Conservation (phyloP, 352 stramenopile genomes). For the Hyaloperonospora arabidopsidis region DNA sequence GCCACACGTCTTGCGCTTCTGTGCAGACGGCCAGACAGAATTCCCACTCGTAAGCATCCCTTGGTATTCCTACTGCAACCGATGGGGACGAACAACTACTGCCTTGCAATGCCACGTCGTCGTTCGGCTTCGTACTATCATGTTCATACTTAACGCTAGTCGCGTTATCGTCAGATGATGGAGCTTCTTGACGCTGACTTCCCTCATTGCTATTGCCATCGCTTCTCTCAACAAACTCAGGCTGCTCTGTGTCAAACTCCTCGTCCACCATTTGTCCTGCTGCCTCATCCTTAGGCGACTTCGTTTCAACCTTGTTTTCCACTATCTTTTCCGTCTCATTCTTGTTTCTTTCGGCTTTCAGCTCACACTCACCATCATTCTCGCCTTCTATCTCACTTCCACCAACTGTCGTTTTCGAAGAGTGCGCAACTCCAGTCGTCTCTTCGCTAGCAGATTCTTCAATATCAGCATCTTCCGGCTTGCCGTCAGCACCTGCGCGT, state of each 20-base stretch:
- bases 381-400: constrained; percentile 1
- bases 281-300: background rate
- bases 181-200: background rate
- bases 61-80: constrained; percentile 12
- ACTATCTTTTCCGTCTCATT: background rate
- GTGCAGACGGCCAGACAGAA: constrained; percentile 37
- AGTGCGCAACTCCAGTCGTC: background rate
- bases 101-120: constrained; percentile 21
- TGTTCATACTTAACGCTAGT: constrained; percentile 9
- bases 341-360: constrained; percentile 1
- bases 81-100: constrained; percentile 3
- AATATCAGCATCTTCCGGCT: constrained; percentile 1
- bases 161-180: constrained; percentile 8
- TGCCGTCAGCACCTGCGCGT: background rate
- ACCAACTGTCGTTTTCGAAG: constrained; percentile 1
- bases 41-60: constrained; percentile 35
- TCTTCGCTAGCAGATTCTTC: constrained; percentile 3
- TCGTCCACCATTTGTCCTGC: constrained; percentile 1
- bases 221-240: constrained; percentile 6
- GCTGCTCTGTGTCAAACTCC: constrained; percentile 1
- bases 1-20: constrained; percentile 32
- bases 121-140: constrained; percentile 5
- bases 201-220: background rate
- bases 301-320: background rate
- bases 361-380: constrained; percentile 1